Percentiles rank a stretch among this genome's conserved stretches.
phyloP scores from a whole-genome alignment of 1,139 yeast species.

The Candida tropicalis region DNA sequence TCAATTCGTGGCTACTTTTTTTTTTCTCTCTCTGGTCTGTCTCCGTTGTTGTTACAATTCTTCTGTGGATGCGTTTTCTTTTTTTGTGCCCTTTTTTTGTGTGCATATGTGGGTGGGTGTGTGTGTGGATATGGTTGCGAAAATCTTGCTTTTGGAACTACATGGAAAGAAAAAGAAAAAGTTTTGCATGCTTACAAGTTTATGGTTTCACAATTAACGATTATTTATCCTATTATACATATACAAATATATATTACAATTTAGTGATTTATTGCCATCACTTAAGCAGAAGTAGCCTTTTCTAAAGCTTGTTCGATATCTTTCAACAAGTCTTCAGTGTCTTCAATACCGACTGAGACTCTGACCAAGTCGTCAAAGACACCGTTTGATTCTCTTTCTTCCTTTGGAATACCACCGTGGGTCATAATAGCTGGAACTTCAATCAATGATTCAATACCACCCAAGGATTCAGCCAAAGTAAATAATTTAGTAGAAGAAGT shows the following conservation, averaged over 20 bases:
- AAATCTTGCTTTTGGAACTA: not conserved
- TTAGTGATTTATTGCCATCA: not conserved
- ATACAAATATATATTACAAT: conserved; percentile 3
- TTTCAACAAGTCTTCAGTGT: conserved; percentile 71
- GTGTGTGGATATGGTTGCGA: no score
- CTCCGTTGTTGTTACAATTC: not conserved
- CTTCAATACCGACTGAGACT: conserved; percentile 88
- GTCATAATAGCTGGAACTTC: conserved; percentile 95
- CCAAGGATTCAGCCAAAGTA: conserved; percentile 87
- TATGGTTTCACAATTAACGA: no score
- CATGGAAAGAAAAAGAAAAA: not conserved
- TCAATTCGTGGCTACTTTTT: conserved; percentile 2
- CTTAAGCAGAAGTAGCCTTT: conserved; percentile 13
- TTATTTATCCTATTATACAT: conserved; percentile 1
- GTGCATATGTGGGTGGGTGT: no score
- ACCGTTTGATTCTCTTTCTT: conserved; percentile 77
- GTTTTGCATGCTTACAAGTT: no score
- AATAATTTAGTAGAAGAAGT: conserved; percentile 75
- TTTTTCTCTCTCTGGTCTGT: not conserved
- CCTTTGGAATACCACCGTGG: conserved; percentile 88
- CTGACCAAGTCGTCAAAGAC: conserved; percentile 83
- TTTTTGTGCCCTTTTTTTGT: not conserved
- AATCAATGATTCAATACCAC: conserved; percentile 84
- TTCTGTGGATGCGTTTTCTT: not conserved
- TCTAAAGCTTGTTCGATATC: conserved; percentile 74